Percentiles rank a stretch among this genome's conserved stretches.
These are phyloP conservation scores for Boletus pseudo-olivaceus DNA, from an alignment of 768 basidiomycete genomes.

Conservation along the genomic window DNA sequence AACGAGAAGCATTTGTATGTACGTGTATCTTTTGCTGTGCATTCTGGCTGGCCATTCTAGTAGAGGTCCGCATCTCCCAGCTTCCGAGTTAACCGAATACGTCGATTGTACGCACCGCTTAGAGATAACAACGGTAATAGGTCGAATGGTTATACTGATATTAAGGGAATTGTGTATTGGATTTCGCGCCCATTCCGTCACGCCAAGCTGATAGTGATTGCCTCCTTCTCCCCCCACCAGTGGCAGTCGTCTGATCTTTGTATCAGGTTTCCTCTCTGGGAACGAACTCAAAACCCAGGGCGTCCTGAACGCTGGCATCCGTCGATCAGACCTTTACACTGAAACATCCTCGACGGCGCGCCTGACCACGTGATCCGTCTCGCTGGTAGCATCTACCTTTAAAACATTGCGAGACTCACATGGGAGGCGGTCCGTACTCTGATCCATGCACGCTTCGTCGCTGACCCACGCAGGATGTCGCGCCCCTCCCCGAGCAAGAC, in stretches of 20 bases:
- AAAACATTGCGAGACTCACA: conserved; percentile 81
- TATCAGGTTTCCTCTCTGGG: no score
- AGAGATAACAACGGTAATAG: not conserved
- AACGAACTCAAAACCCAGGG: no score
- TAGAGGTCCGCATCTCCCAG: not conserved
- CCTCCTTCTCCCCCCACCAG: not conserved
- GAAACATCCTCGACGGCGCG: conserved; percentile 65
- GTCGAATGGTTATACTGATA: no score
- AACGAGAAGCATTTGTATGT: not conserved
- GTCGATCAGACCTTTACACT: no score
- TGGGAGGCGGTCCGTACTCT: conserved; percentile 75
- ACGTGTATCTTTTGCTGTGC: not conserved
- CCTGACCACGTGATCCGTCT: conserved; percentile 69
- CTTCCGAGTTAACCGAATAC: not conserved
- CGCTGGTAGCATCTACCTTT: conserved; percentile 86
- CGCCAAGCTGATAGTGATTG: not conserved
- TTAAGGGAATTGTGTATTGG: not conserved
- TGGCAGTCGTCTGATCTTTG: no score
- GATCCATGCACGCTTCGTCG: not conserved
- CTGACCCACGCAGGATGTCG: conserved; percentile 52
- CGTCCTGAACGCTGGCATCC: no score
- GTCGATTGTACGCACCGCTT: not conserved
- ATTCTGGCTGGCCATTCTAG: no score
- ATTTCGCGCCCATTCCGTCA: no score
- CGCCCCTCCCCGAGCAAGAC: conserved; percentile 67